Conservation (phyloP, 108 stramenopile species). For the Cyclotella cryptica region DNA sequence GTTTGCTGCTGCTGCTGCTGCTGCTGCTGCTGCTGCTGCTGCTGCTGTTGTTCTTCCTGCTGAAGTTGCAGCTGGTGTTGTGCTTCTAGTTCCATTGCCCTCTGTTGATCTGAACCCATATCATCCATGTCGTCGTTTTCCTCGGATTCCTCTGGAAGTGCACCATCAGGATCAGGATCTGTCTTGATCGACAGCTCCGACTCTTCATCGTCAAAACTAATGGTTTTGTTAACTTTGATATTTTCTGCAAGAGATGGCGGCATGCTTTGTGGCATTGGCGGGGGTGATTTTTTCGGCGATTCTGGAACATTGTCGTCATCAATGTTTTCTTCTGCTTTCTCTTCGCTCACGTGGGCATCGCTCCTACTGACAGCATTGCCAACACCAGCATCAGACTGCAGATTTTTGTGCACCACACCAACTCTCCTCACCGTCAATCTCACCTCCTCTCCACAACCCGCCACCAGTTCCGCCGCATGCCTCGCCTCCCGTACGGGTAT, state of each 20-base stretch:
- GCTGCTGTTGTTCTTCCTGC: background rate
- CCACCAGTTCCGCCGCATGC: slow-evolving; percentile 56
- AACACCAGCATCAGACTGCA: too few relatives aligned
- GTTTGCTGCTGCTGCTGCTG: too few relatives aligned
- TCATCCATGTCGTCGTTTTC: background rate
- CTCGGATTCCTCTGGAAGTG: background rate
- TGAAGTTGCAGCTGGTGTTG: too few relatives aligned
- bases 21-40: too few relatives aligned
- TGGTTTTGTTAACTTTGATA: background rate
- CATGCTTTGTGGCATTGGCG: background rate
- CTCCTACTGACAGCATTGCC: too few relatives aligned
- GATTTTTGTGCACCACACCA: background rate
- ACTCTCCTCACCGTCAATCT: slow-evolving; percentile 41
- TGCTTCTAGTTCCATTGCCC: too few relatives aligned
- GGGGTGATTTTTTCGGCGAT: too few relatives aligned
- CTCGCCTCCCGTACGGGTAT: slow-evolving; percentile 47
- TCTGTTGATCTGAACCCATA: background rate
- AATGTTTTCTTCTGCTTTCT: too few relatives aligned
- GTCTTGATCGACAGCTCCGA: slow-evolving; percentile 1
- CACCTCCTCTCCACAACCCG: slow-evolving; percentile 44
- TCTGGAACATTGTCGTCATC: too few relatives aligned
- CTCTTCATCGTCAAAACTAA: slow-evolving; percentile 9
- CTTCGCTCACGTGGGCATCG: too few relatives aligned
- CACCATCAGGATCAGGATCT: background rate
- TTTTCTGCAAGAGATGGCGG: background rate